Base-by-base conservation (phyloP, 2,329 filamentous ascomycete genomes). In the Blumeria hordei region DNA sequence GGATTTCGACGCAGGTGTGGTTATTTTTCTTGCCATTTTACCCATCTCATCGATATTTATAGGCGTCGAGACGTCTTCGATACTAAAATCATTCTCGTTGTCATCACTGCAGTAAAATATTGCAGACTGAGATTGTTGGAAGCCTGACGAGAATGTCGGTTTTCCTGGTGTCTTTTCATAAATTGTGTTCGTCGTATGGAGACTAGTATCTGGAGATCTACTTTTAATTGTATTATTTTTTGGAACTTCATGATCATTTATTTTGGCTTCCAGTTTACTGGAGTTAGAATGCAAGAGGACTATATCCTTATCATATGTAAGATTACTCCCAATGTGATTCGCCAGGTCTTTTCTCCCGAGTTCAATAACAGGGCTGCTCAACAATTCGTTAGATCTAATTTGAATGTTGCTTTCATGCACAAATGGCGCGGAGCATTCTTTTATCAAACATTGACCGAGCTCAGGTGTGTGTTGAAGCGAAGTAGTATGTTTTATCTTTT, bases 41-140 rank as follows among this genome's bases (percentile, higher is more conserved):
- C 65, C 65, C 43, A 67, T 68, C 57, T 69, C 73, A 37, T 69
- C 68, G 18, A 73, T 67, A 56, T 77, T 74, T 32, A 82, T 62
- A 3, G 81, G 81, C 6, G 82, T 85, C 14, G 80, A 81, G 67
- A 83, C 80, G 33, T 28, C 21, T 28, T 78, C 79, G 56, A 74
- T 81, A 54, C 70, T 73, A 62, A 77, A 81, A 60, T 75, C 72
- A 21, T 75, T 71, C 35, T 63, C 63, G 11, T 75, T 71, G 33
- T 74, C 70, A 3, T 62, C 59, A 39, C 59, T 58, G 35, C 59
- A 72, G 28, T 73, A 69, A 10, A 58, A 28, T 28, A 28, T 28
- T 67, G 68, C 32, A 62, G 64, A 33, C 62, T 64, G 56, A 63
- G 60, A 53, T 62, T 57, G 66, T 64, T 34, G 64, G 9, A 58